phyloP scores from a whole-genome alignment of 2,329 filamentous ascomycete species.

The Fusarium sp. region DNA sequence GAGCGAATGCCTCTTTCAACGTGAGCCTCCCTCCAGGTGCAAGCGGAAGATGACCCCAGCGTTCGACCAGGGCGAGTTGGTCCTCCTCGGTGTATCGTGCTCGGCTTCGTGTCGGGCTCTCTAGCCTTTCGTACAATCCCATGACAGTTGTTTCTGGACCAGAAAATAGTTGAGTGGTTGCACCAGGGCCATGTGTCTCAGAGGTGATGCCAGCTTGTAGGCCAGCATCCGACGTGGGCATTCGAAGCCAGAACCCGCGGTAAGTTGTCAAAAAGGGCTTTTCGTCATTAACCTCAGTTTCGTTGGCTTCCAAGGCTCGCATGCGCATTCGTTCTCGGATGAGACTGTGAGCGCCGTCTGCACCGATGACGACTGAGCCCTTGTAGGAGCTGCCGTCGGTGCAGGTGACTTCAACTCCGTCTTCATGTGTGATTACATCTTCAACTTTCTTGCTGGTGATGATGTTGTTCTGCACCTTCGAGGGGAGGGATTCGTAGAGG shows the following conservation, averaged over 20 bases:
- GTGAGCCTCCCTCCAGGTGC: conserved; percentile 32
- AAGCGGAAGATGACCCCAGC: conserved; percentile 35
- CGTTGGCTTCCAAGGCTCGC: conserved; percentile 37
- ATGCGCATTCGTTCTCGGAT: conserved; percentile 38
- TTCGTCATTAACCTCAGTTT: conserved; percentile 36
- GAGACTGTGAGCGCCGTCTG: conserved; percentile 34
- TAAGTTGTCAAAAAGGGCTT: conserved; percentile 47
- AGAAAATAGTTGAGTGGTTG: conserved; percentile 33
- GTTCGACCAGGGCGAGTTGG: conserved; percentile 21
- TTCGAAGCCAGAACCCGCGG: conserved; percentile 48
- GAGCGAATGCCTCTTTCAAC: conserved; percentile 45
- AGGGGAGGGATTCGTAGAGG: conserved; percentile 45
- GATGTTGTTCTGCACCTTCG: conserved; percentile 40
- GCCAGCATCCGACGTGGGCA: conserved; percentile 32
- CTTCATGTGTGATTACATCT: conserved; percentile 8
- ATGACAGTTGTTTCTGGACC: conserved; percentile 26
- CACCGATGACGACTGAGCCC: conserved; percentile 34
- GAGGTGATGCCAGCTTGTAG: conserved; percentile 38
- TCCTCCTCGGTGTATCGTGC: conserved; percentile 29
- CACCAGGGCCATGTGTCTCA: conserved; percentile 44
- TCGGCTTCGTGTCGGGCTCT: conserved; percentile 25
- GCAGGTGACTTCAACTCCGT: conserved; percentile 30
- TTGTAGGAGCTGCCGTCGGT: conserved; percentile 30
- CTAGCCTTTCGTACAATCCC: conserved; percentile 34
- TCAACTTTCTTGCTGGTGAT: conserved; percentile 29